Evolutionary conservation across 805 yeast species (phyloP).

Genomic region (Vanderwaltozyma tropicalis): DNA sequence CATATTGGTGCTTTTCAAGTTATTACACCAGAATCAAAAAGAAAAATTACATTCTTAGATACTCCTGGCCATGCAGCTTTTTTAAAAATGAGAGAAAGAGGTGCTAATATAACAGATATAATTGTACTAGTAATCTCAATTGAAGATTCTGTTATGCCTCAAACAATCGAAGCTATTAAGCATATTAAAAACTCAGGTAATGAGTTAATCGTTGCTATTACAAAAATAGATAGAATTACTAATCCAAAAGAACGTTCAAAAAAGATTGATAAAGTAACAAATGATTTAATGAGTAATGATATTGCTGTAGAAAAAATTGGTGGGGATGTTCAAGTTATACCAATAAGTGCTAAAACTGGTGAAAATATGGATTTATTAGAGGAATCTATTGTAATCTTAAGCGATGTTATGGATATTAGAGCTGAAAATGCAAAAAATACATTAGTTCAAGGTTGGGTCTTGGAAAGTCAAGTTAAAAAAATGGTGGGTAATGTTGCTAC

Average conservation of each 20-base stretch:
- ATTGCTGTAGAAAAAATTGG: conserved; percentile 88
- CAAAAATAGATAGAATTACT: conserved; percentile 72
- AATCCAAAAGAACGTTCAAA: conserved; percentile 35
- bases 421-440: conserved; percentile 41
- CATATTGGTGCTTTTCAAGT: conserved; percentile 96
- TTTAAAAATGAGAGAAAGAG: conserved; percentile 90
- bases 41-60: conserved; percentile 78
- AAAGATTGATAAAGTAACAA: conserved; percentile 62
- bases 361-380: conserved; percentile 81
- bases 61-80: conserved; percentile 99
- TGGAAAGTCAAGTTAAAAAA: conserved; percentile 74
- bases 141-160: conserved; percentile 97
- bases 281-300: conserved; percentile 66
- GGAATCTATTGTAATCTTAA: conserved; percentile 74
- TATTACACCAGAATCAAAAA: conserved; percentile 61
- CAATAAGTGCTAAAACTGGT: conserved; percentile 84
- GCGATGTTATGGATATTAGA: conserved; percentile 73
- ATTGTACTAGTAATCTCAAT: conserved; percentile 91
- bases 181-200: conserved; percentile 58
- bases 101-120: conserved; percentile 89
- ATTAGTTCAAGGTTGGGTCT: conserved; percentile 69
- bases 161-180: conserved; percentile 88
- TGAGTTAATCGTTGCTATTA: conserved; percentile 73
- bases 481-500: conserved; percentile 85
- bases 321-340: conserved; percentile 85